Evolutionary conservation across 1,284 basidiomycete genomes (phyloP), one percentile per base, ranked within the genome.

Genomic region (Fomes fomentarius): DNA sequence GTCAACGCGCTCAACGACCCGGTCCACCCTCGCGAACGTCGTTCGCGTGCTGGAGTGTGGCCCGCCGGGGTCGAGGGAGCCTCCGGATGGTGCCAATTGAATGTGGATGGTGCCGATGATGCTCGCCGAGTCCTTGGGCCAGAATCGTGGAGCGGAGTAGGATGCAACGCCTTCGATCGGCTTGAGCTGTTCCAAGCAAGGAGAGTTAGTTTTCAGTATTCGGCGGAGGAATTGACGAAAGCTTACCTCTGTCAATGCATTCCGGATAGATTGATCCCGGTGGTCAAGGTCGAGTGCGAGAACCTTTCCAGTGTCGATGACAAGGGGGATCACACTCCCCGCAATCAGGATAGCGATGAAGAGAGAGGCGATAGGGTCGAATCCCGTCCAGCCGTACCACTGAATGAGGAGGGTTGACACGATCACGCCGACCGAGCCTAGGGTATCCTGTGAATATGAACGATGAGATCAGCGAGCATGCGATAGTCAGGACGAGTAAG

Each of bases 311-410:
- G 92, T 92, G 69, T 99, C 97, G 56, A 96, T 82, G 19, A 99
- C 94, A 35, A 99, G 84, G 8, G 97, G 97, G 19, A 97, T 80
- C 19, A 99, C 97, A 65, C 93, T 95, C 3, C 92, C 96, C 25
- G 94, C 92, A 64, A 99, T 99, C 59, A 99, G 78, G 9, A 93
- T 75, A 1, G 97, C 97, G 64, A 99, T 99, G 70, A 99, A 96
- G 34, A 99, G 77, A 10, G 94, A 97, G 0, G 97, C 97, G 57
- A 99, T 95, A 2, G 97, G 97, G 72, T 99, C 97, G 69, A 98
- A 99, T 15, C 96, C 96, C 2, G 97, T 99, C 96, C 96, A 99
- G n/a, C 96, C 96, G 64, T 97, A 99, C 56, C 89, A 89, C 64
- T 96, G 88, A 62, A 99, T 99, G 55, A 99, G 81, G 14, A 99